These are phyloP conservation scores for Colletotrichum cereale DNA, from an alignment of 2,329 filamentous ascomycete species.

Conservation along the genomic window DNA sequence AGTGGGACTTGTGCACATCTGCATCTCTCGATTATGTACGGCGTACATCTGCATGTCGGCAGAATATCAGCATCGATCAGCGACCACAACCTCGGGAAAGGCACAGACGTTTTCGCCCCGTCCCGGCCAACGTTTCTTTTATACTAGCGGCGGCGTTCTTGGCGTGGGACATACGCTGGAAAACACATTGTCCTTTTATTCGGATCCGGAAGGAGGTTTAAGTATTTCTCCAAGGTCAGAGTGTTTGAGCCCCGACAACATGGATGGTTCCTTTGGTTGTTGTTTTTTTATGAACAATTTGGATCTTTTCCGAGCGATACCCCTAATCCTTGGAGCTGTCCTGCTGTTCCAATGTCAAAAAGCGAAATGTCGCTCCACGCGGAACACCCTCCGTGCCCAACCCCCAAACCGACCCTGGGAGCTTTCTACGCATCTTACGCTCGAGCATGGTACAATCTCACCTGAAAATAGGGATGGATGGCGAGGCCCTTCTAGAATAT, in stretches of 20 bases:
- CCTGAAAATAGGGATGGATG: slow-evolving; percentile 24
- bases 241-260: slow-evolving; percentile 3
- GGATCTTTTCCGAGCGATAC: background rate
- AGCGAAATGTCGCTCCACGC: slow-evolving; percentile 16
- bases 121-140: slow-evolving; percentile 12
- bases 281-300: background rate
- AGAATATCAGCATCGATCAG: slow-evolving; percentile 1
- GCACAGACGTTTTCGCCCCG: slow-evolving; percentile 33
- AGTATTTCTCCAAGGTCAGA: background rate
- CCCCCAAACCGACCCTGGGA: background rate
- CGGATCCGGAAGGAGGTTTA: slow-evolving; percentile 15
- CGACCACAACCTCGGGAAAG: background rate
- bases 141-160: background rate
- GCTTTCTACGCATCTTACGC: slow-evolving; percentile 3
- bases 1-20: slow-evolving; percentile 17
- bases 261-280: background rate
- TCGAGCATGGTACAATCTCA: slow-evolving; percentile 17
- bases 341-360: slow-evolving; percentile 4
- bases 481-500: slow-evolving; percentile 23
- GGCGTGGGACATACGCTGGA: too few relatives aligned
- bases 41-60: background rate
- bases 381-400: background rate
- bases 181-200: background rate
- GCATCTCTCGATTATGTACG: background rate
- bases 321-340: background rate